Conservation (phyloP, 1,284 basidiomycete genomes). For the Sanghuangporus weigelae region DNA sequence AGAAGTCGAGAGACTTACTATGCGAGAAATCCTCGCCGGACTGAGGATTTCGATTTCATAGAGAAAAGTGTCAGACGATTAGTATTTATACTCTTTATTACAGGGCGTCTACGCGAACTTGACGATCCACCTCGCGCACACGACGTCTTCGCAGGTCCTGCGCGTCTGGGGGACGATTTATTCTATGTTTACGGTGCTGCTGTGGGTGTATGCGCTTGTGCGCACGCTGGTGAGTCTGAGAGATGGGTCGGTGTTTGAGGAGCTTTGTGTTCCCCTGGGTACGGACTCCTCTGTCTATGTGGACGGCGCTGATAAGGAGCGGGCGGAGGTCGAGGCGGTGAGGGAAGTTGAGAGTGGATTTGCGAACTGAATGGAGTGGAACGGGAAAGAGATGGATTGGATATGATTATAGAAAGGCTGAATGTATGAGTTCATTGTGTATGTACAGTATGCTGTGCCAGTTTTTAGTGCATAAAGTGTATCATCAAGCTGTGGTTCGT, state of each 20-base stretch:
- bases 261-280: background rate
- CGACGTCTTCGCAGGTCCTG: conserved; percentile 50
- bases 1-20: too few relatives aligned
- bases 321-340: background rate
- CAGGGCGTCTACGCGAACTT: conserved; percentile 63
- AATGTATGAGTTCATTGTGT: too few relatives aligned
- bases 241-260: conserved; percentile 41
- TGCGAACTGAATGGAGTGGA: background rate
- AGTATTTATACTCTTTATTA: too few relatives aligned
- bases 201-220: conserved; percentile 50
- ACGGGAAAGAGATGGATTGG: too few relatives aligned
- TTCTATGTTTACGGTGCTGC: conserved; percentile 42
- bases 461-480: too few relatives aligned
- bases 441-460: too few relatives aligned
- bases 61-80: too few relatives aligned
- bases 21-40: too few relatives aligned
- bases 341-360: conserved; percentile 27
- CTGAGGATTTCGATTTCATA: too few relatives aligned
- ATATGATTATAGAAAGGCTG: too few relatives aligned
- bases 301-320: background rate
- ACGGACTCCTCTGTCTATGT: background rate
- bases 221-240: conserved; percentile 36
- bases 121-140: conserved; percentile 47
- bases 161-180: conserved; percentile 51
- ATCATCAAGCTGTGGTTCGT: too few relatives aligned